phyloP scores from a whole-genome alignment of 1,284 basidiomycete species.

The Ganoderma resinaceum region DNA sequence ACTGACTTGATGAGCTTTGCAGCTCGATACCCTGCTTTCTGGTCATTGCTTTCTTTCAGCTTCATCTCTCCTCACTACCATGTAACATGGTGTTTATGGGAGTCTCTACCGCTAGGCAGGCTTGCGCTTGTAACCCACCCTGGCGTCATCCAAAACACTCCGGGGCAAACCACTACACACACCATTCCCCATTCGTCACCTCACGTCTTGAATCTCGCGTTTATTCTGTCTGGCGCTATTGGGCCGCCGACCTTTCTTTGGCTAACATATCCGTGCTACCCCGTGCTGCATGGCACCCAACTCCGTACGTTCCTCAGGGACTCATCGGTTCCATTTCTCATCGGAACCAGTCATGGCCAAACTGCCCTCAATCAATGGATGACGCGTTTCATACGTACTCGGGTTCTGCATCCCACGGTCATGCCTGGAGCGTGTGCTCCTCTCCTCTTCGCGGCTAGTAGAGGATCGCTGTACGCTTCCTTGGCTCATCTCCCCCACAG shows the following conservation, averaged over 20 bases:
- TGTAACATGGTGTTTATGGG: too few relatives aligned
- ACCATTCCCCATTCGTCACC: neutral
- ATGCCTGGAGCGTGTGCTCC: neutral
- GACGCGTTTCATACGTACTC: neutral
- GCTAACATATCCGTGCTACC: neutral
- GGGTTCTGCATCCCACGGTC: neutral
- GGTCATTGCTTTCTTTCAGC: too few relatives aligned
- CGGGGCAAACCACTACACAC: too few relatives aligned
- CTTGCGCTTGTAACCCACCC: too few relatives aligned
- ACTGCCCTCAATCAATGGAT: neutral
- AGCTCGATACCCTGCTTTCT: too few relatives aligned
- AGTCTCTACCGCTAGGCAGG: too few relatives aligned
- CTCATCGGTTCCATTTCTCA: neutral
- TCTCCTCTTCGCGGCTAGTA: neutral
- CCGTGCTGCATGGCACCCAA: too few relatives aligned
- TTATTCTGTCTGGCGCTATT: neutral
- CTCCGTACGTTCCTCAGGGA: neutral
- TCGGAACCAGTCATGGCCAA: neutral
- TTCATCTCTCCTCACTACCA: too few relatives aligned
- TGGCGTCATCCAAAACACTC: too few relatives aligned
- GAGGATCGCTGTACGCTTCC: neutral
- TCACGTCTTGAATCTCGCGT: neutral
- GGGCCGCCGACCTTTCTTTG: neutral
- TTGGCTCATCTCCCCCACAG: slow-evolving; percentile 3
- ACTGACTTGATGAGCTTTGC: too few relatives aligned